Base-by-base conservation (phyloP, 1,284 basidiomycete genomes). In the Ustilago vetiveriae region DNA sequence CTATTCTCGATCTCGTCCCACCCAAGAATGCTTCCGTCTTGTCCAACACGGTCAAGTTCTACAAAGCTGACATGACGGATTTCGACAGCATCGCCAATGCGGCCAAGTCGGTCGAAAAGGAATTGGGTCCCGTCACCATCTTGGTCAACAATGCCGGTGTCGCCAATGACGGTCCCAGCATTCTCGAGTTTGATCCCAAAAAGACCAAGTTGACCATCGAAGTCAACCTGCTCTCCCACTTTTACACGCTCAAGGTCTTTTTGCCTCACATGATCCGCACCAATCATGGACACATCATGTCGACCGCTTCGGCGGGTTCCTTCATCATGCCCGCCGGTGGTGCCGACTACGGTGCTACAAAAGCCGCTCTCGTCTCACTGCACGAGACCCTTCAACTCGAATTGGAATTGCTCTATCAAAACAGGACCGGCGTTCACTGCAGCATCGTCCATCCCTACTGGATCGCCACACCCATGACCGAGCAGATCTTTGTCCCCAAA, bases 261-360 rank as follows among this genome's bases (percentile, higher is more conserved):
- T 54, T 80, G 11, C 80, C 77, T 0, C 42, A 65, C 50, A 78
- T 80, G 72, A 54, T 80, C 47, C 38, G 65, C 13, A 27, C 46
- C 33, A 80, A 80, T 58, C 79, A 79, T 58, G 79, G 79, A 14
- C 78, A 80, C 55, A 46, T 79, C 43, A 50, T 81, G 49, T 62
- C 65, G 3, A 60, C 74, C 22, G 79, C 79, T 6, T 72, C 66
- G 24, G 69, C 69, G 3, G 76, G 64, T 13, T 67, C 64, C 22
- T 80, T 79, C 64, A 67, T 57, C 49, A 72, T 76, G 44, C 71
- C 76, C 27, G 72, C 79, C 1, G 65, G 72, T 16, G 73, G 78
- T 23, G 55, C 63, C 9, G 68, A 76, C 41, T 81, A 81, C 51
- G 64, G 70, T 33, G 72, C 64, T 17, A 72, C 59, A 53, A 81